Conservation (phyloP, 805 yeast genomes). For the Metschnikowia sp. region DNA sequence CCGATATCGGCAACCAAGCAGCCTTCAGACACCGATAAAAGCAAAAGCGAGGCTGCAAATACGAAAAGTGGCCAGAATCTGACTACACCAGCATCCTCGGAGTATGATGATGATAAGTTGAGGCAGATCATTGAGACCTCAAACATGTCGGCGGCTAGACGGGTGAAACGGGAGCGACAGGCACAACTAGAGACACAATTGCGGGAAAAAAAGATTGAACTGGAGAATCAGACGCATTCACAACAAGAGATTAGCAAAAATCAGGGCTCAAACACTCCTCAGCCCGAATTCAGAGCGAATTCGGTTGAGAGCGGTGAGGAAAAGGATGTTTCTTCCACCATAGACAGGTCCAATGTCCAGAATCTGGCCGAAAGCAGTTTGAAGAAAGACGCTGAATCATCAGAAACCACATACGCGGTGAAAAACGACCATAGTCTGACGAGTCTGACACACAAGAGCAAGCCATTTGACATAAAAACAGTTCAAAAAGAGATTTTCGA, state of each 20-base stretch:
- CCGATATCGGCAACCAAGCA: too few relatives aligned
- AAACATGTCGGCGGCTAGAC: conserved; percentile 26
- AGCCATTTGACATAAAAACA: not conserved
- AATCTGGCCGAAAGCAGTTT: too few relatives aligned
- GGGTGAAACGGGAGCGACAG: conserved; percentile 5
- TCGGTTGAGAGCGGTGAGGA: too few relatives aligned
- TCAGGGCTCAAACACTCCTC: too few relatives aligned
- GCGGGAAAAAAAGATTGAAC: not conserved
- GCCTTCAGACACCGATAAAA: not conserved
- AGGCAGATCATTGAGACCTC: conserved; percentile 34
- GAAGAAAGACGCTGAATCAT: too few relatives aligned
- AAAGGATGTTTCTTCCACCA: too few relatives aligned
- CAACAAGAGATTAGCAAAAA: too few relatives aligned
- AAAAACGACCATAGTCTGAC: not conserved
- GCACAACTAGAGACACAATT: not conserved
- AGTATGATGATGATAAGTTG: conserved; percentile 26
- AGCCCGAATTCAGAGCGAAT: too few relatives aligned
- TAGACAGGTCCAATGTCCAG: too few relatives aligned
- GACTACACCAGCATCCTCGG: not conserved
- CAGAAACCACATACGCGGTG: not conserved
- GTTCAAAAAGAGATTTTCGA: conserved; percentile 40
- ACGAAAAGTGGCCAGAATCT: not conserved
- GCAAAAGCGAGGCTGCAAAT: not conserved
- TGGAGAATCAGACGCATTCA: not conserved
- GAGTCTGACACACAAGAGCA: not conserved